Base-by-base conservation (phyloP, 352 stramenopile species). In the Achlya hypogyna region DNA sequence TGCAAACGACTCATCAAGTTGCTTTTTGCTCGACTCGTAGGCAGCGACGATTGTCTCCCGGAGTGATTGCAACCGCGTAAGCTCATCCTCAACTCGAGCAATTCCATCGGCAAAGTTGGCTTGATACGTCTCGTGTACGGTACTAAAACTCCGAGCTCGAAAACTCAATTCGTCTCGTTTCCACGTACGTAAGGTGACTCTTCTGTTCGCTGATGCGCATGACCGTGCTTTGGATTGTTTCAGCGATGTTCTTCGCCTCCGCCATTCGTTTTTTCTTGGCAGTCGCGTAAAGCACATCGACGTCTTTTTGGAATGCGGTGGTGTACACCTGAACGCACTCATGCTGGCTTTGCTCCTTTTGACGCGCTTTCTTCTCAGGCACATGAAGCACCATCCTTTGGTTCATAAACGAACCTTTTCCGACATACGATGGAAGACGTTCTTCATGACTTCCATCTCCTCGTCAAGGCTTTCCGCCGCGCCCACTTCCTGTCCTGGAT, bases 391-490 rank as follows among this genome's bases (percentile, higher is more conserved):
- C 5, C 28, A 42, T 60, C 3, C 31, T n/a, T 4, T 53, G 45
- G 22, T 43, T 12, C 58, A 67, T 9, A 16, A 56, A 22, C 54
- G 20, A 35, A 74, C 70, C 59, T 74, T 74, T 59, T 74, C 70
- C 22, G 70, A 71, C 70, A 74, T 74, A 12, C 70, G 64, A 14
- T 66, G 40, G 43, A 74, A 74, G 34, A 74, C 70, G 64, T 74
- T 47, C 47, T 71, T 71, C 63, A 74, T 74, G 14, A 59, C 70
- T 32, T 69, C 67, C 70, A 74, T 74, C 35, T 74, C 70, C 22
- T 74, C 70, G 3, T 63, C 59, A 51, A 74, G 63, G 4, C 40
- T 65, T 51, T 74, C 42, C 18, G 18, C 63, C 9, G 32, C 20
- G 47, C 25, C 25, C 27, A 66, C 32, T 16, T 64, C 18, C 35